Percentiles rank a stretch among this genome's conserved stretches.
phyloP scores from a whole-genome alignment of 176 grass and related monocot genomes.

The Oryza rufipogon region DNA sequence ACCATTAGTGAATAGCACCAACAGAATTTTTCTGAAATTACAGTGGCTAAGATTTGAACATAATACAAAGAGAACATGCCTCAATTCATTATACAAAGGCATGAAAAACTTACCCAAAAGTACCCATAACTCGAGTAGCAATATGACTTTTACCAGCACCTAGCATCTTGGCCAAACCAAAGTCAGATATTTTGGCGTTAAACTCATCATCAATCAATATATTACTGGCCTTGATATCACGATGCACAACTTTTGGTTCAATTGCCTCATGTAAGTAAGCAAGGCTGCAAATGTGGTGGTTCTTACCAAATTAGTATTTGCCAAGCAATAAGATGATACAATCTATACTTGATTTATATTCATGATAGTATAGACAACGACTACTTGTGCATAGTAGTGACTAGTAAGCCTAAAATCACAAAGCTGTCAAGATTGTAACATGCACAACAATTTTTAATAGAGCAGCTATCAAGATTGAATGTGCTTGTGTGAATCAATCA shows the following conservation, averaged over 20 bases:
- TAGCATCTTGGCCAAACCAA: slow-evolving; percentile 96
- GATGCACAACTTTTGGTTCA: slow-evolving; percentile 98
- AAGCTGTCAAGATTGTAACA: not conserved
- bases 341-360: slow-evolving; percentile 23
- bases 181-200: slow-evolving; percentile 95
- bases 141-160: slow-evolving; percentile 98
- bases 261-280: slow-evolving; percentile 95
- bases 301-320: slow-evolving; percentile 32
- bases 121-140: slow-evolving; percentile 98
- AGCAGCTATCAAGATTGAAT: slow-evolving; percentile 10
- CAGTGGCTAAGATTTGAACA: slow-evolving; percentile 14
- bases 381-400: not conserved
- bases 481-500: slow-evolving; percentile 24
- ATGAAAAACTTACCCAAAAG: slow-evolving; percentile 82
- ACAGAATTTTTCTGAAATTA: not conserved
- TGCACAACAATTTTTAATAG: not conserved
- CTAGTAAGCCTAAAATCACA: not conserved
- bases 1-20: not conserved
- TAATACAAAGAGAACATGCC: slow-evolving; percentile 3
- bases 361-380: slow-evolving; percentile 4
- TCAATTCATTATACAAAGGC: not conserved
- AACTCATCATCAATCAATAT: slow-evolving; percentile 97
- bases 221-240: slow-evolving; percentile 91
- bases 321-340: not conserved
- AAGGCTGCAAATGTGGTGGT: slow-evolving; percentile 58